Conservation (phyloP, 768 basidiomycete species). For the Pholiota conissans region DNA sequence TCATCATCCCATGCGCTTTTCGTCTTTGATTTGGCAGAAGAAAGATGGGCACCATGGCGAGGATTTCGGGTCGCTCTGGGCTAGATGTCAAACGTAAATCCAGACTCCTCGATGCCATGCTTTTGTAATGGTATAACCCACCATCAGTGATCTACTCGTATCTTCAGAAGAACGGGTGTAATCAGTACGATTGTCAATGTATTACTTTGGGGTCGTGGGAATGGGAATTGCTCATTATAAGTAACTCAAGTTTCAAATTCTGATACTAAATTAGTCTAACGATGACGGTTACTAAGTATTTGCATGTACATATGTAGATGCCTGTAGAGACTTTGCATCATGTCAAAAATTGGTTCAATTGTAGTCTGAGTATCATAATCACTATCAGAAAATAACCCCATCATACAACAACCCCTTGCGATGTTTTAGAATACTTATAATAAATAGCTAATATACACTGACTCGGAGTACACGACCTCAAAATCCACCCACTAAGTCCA, state of each 20-base stretch:
- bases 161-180: too few relatives aligned
- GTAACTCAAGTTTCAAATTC: too few relatives aligned
- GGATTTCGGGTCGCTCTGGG: slow-evolving; percentile 21
- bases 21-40: slow-evolving; percentile 19
- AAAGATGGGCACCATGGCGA: slow-evolving; percentile 19
- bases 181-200: too few relatives aligned
- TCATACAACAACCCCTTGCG: neutral
- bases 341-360: too few relatives aligned
- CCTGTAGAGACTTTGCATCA: too few relatives aligned
- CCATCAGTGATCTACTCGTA: neutral
- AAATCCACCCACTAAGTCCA: too few relatives aligned
- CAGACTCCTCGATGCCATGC: neutral
- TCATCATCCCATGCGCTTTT: slow-evolving; percentile 11
- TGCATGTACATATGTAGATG: too few relatives aligned
- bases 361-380: neutral
- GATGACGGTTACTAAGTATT: too few relatives aligned
- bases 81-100: slow-evolving; percentile 5
- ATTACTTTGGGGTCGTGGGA: too few relatives aligned
- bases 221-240: too few relatives aligned
- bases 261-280: too few relatives aligned
- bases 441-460: slow-evolving; percentile 4
- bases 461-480: neutral
- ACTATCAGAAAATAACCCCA: neutral
- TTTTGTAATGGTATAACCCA: neutral
- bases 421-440: neutral